A percentile compares a stretch with the other conserved stretches of the same genome.
phyloP scores from a whole-genome alignment of 352 stramenopile species.

The Phytophthora podocarpi region DNA sequence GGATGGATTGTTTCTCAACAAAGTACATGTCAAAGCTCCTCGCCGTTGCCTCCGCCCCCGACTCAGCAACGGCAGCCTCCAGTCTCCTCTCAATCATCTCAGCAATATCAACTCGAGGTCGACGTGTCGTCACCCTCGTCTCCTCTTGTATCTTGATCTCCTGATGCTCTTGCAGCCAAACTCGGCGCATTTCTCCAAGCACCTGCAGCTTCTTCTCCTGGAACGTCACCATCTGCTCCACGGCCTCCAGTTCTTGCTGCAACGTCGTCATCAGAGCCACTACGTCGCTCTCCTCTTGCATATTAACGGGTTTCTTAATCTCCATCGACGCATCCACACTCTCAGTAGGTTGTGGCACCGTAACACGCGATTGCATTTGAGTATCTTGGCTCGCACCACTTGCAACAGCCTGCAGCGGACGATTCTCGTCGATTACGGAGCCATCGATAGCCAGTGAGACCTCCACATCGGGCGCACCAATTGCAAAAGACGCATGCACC shows the following conservation, averaged over 20 bases:
- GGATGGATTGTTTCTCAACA: conserved; percentile 32
- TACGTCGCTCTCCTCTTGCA: neutral
- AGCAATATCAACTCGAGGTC: neutral
- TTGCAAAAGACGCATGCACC: neutral
- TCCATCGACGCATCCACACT: neutral
- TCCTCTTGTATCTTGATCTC: conserved; percentile 3
- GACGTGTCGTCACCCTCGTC: neutral
- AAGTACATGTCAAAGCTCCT: conserved; percentile 50
- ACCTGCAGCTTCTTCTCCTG: conserved; percentile 49
- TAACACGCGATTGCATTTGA: neutral
- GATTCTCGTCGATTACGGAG: conserved; percentile 7
- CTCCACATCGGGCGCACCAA: conserved; percentile 6
- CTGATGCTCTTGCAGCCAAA: conserved; percentile 20
- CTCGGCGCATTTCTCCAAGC: conserved; percentile 31
- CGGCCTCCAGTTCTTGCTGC: conserved; percentile 29
- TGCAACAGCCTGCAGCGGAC: neutral
- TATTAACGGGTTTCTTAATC: neutral
- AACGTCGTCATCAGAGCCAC: conserved; percentile 17
- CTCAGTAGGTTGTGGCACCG: too few species aligned
- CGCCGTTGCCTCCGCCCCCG: neutral
- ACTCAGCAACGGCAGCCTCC: conserved; percentile 15
- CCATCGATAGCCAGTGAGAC: conserved; percentile 19
- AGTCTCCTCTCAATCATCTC: conserved; percentile 29
- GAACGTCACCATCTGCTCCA: conserved; percentile 50
- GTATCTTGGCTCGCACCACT: neutral